Evolutionary conservation across 768 basidiomycete genomes (phyloP), one percentile per base, ranked within the genome.

Genomic region (Suillus discolor): DNA sequence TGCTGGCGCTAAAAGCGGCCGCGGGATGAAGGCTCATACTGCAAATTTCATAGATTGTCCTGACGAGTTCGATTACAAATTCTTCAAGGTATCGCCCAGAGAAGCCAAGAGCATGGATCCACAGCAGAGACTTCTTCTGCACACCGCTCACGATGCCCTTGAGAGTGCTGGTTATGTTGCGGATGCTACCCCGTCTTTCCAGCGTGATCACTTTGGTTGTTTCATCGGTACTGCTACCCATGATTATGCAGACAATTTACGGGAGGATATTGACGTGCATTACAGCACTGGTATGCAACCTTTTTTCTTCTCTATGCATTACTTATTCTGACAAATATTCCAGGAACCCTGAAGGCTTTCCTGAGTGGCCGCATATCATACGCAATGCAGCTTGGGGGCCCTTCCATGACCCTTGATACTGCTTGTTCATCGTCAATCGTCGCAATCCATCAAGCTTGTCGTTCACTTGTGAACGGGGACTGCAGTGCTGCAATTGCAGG

Each of bases 91-190:
- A 54, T 89, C 87, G 47, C 90, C 91, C 2, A 84, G 91, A 6
- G 91, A 92, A 74, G 90, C 91, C 16, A 85, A 78, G 66, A 85
- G 80, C 73, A 92, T 92, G 89, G 89, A 92, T 70, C 90, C 91
- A 8, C 90, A 92, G 68, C 90, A 91, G 67, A 83, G 91, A 6
- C 69, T 92, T 41, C 77, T 92, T 6, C 80, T 92, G 18, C 89
- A 89, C 45, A 81, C 84, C 3, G 88, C 87, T 6, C 85, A 90
- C 62, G 83, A 89, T 64, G 91, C 91, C 0, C 79, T 92, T 5
- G 90, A 92, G 71, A 81, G 86, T 66, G 83, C 90, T 5, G 91
- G 91, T 0, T 92, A 89, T 70, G 85, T 89, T 16, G 89, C 90
- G 0, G 76, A 85, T 60, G 79, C 84, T 2, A 87, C 87, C 0